Evolutionary conservation across 306 rosid genomes (phyloP).

Genomic region (Hylodesmum podocarpum): DNA sequence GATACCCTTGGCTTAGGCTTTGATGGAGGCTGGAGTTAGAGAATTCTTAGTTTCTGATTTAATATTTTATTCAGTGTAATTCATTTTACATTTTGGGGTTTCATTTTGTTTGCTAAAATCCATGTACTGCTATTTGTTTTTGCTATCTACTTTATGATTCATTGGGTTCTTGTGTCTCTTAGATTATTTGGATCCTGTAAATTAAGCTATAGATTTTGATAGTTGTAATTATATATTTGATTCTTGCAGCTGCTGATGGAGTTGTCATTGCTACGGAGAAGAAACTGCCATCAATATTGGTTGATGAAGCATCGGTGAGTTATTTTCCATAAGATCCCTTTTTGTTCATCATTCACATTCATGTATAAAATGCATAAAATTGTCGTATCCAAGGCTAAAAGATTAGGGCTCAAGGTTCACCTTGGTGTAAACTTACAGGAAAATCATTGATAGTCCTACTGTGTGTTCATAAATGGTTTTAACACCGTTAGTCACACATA

Average conservation of each 20-base stretch:
- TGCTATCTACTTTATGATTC: neutral
- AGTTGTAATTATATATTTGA: conserved; percentile 18
- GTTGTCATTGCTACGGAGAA: conserved; percentile 96
- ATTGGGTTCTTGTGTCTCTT: neutral
- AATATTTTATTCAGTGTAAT: neutral
- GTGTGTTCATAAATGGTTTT: neutral
- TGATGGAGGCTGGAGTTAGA: conserved; percentile 5
- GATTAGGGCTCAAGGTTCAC: neutral
- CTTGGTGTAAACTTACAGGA: neutral
- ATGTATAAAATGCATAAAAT: neutral
- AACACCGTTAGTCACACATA: neutral
- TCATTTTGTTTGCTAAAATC: conserved; percentile 16
- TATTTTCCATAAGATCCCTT: neutral
- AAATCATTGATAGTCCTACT: neutral
- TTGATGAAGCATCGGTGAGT: conserved; percentile 88
- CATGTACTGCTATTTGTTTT: neutral
- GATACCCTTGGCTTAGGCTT: neutral
- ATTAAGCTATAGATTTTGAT: conserved; percentile 4
- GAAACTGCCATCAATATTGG: conserved; percentile 94
- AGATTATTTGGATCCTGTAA: neutral
- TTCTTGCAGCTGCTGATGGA: conserved; percentile 85
- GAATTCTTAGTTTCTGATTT: neutral
- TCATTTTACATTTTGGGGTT: neutral
- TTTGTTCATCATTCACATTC: neutral
- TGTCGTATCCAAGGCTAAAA: neutral